phyloP scores from a whole-genome alignment of 2,329 filamentous ascomycete genomes.

The Keithomyces neogunnii region DNA sequence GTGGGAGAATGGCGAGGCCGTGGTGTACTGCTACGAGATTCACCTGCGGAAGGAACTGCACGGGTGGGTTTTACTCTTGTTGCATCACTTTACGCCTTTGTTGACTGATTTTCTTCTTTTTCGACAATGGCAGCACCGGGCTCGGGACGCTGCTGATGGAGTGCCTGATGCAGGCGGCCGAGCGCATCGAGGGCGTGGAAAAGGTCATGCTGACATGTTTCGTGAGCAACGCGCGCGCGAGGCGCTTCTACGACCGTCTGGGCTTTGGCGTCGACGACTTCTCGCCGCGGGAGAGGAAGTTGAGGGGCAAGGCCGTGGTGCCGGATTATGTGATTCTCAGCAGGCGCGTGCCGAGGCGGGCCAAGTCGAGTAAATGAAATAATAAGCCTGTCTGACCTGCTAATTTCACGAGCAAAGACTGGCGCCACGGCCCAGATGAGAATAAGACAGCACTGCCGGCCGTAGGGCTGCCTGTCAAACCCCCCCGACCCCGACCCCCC shows the following conservation, averaged over 20 bases:
- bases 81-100: too few relatives aligned
- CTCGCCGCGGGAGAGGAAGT: conserved; percentile 42
- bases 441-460: too few relatives aligned
- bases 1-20: conserved; percentile 54
- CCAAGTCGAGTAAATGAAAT: too few relatives aligned
- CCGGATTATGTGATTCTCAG: conserved; percentile 56
- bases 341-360: conserved; percentile 25
- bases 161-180: conserved; percentile 43
- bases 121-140: conserved; percentile 39
- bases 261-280: conserved; percentile 49
- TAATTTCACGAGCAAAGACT: too few relatives aligned
- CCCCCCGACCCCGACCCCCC: too few relatives aligned
- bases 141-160: conserved; percentile 53
- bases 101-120: too few relatives aligned
- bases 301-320: conserved; percentile 44
- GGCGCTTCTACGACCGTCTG: conserved; percentile 51
- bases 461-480: too few relatives aligned
- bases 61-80: conserved; percentile 30
- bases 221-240: conserved; percentile 46
- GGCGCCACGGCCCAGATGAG: too few relatives aligned
- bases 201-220: conserved; percentile 74
- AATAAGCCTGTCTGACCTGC: too few relatives aligned
- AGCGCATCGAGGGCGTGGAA: conserved; percentile 41
- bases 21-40: conserved; percentile 74
- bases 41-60: conserved; percentile 52